phyloP scores from a whole-genome alignment of 1,139 yeast genomes.

The Yamadazyma oceani region DNA sequence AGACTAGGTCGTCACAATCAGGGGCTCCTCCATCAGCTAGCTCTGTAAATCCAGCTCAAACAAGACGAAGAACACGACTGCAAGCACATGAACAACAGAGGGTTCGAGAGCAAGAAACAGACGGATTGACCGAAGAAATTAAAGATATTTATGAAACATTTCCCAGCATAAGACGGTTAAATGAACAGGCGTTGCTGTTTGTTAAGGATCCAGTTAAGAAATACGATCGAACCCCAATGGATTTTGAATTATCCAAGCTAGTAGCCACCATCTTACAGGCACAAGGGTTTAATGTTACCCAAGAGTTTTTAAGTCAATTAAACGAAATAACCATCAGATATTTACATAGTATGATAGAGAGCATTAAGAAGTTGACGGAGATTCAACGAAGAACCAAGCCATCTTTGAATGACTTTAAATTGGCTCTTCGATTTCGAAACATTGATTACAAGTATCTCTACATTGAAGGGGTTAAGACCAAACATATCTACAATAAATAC shows the following conservation, averaged over 20 bases:
- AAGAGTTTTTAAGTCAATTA: constrained; percentile 47
- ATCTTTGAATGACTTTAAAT: constrained; percentile 54
- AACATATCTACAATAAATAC: constrained; percentile 10
- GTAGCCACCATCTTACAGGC: constrained; percentile 38
- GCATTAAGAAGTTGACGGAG: constrained; percentile 55
- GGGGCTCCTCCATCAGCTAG: too few relatives aligned
- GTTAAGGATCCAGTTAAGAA: constrained; percentile 2
- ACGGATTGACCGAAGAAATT: too few relatives aligned
- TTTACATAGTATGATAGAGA: constrained; percentile 45
- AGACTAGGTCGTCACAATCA: too few relatives aligned
- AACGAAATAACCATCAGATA: constrained; percentile 50
- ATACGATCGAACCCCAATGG: constrained; percentile 25
- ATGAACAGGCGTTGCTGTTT: constrained; percentile 1
- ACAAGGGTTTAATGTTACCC: constrained; percentile 35
- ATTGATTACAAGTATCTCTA: constrained; percentile 48
- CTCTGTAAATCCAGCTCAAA: too few relatives aligned
- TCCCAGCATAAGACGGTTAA: constrained; percentile 1
- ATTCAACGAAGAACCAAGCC: constrained; percentile 70
- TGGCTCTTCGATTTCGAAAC: constrained; percentile 47
- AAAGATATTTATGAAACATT: too few relatives aligned
- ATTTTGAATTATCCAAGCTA: constrained; percentile 34
- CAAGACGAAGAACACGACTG: too few relatives aligned
- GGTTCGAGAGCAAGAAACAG: too few relatives aligned
- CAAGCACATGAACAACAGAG: too few relatives aligned
- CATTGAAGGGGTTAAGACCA: constrained; percentile 32